phyloP scores from a whole-genome alignment of 1,284 basidiomycete species.

The Ganoderma sinense region DNA sequence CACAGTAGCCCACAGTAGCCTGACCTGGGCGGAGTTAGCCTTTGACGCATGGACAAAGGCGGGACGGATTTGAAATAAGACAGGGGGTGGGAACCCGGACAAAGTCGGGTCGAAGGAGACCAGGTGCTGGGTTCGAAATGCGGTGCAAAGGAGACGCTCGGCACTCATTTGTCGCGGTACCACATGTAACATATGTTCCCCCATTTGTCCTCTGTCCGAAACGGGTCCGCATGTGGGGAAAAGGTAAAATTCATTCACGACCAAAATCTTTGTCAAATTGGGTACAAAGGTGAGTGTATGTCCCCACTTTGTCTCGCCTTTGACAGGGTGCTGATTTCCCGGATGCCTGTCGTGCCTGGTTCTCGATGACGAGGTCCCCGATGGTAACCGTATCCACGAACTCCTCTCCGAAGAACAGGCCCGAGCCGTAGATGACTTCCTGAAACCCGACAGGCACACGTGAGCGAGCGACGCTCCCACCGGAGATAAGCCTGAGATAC shows the following conservation, averaged over 20 bases:
- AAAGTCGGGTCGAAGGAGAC: background rate
- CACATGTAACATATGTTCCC: background rate
- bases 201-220: background rate
- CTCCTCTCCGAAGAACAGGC: conserved; percentile 32
- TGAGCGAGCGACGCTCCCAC: background rate
- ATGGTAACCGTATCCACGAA: conserved; percentile 52
- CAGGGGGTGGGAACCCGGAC: background rate
- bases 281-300: background rate
- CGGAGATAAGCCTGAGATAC: background rate
- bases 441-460: conserved; percentile 7
- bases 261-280: background rate
- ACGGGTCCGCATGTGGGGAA: background rate
- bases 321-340: background rate
- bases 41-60: background rate
- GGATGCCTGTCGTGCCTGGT: conserved; percentile 40
- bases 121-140: background rate
- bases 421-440: conserved; percentile 33
- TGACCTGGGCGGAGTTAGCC: too few relatives aligned
- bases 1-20: too few relatives aligned
- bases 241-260: background rate
- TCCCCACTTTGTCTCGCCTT: background rate
- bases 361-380: conserved; percentile 37
- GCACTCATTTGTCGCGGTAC: background rate
- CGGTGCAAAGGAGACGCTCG: background rate
- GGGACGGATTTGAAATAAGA: background rate